Evolutionary conservation across 1,284 basidiomycete species (phyloP).

Genomic region (Ustilago bromivora): DNA sequence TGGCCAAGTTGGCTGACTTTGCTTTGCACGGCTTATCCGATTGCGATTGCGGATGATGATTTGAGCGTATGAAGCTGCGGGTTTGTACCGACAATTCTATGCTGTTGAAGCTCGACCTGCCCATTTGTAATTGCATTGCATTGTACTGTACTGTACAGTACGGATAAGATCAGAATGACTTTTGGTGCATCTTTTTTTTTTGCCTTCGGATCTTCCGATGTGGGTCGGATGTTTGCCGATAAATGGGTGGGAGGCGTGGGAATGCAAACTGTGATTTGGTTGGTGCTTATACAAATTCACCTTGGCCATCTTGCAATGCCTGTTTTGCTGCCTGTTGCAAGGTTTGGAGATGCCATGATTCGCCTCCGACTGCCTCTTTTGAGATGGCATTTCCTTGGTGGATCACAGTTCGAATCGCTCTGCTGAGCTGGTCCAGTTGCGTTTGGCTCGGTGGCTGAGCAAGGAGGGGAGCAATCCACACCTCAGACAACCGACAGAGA

Average conservation of each 20-base stretch:
- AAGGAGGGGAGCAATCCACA: slow-evolving; percentile 21
- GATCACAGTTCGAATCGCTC: slow-evolving; percentile 10
- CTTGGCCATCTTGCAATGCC: slow-evolving; percentile 43
- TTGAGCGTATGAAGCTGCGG: too few species aligned
- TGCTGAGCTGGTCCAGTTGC: slow-evolving; percentile 9
- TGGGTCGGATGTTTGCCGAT: neutral
- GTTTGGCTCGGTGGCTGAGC: slow-evolving; percentile 9
- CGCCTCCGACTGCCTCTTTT: slow-evolving; percentile 32
- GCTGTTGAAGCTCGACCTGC: slow-evolving; percentile 8
- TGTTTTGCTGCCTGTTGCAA: slow-evolving; percentile 34
- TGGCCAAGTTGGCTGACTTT: too few species aligned
- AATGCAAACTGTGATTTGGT: neutral
- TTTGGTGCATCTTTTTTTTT: neutral
- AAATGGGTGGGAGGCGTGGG: neutral
- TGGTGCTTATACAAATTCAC: slow-evolving; percentile 35
- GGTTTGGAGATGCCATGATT: slow-evolving; percentile 40
- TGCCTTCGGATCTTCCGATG: neutral
- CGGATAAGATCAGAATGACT: too few species aligned
- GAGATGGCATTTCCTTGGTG: slow-evolving; percentile 7
- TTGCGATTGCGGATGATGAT: too few species aligned
- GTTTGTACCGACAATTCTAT: neutral
- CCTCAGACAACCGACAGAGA: slow-evolving; percentile 22
- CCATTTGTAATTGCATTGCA: neutral
- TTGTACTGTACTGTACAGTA: too few species aligned
- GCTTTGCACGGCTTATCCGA: too few species aligned